phyloP scores from a whole-genome alignment of 1,139 yeast species.

The Arxiozyma bovina region DNA sequence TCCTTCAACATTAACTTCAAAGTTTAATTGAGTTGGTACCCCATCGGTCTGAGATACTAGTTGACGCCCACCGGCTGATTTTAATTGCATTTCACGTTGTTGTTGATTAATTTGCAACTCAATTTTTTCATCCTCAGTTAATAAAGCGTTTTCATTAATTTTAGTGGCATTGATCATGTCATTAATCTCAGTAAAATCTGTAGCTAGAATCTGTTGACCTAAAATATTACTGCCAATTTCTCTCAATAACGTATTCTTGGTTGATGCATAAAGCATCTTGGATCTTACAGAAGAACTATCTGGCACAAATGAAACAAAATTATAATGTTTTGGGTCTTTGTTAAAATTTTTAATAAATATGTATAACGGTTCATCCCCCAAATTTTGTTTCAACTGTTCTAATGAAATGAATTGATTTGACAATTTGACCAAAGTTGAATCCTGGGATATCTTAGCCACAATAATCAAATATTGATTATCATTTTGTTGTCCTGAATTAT shows the following conservation, averaged over 20 bases:
- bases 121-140: slow-evolving; percentile 53
- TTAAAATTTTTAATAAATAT: slow-evolving; percentile 41
- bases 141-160: slow-evolving; percentile 31
- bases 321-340: slow-evolving; percentile 30
- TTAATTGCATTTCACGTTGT: slow-evolving; percentile 16
- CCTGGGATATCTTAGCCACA: slow-evolving; percentile 35
- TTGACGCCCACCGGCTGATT: slow-evolving; percentile 15
- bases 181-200: slow-evolving; percentile 50
- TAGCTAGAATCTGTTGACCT: slow-evolving; percentile 47
- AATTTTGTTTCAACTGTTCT: slow-evolving; percentile 12
- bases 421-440: slow-evolving; percentile 40
- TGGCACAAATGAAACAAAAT: slow-evolving; percentile 79
- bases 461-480: slow-evolving; percentile 27
- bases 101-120: slow-evolving; percentile 22
- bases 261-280: slow-evolving; percentile 91
- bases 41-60: slow-evolving; percentile 28
- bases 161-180: slow-evolving; percentile 17
- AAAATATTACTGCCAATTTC: slow-evolving; percentile 65
- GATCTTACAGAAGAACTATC: slow-evolving; percentile 73
- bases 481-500: slow-evolving; percentile 24
- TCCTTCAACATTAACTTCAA: slow-evolving; percentile 25
- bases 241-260: slow-evolving; percentile 65
- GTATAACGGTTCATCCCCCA: slow-evolving; percentile 49
- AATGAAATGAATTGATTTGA: slow-evolving; percentile 33
- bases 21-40: slow-evolving; percentile 25